Evolutionary conservation across 345 rosid genomes (phyloP), one percentile per base, ranked within the genome.

Genomic region (Kernera saxatilis): DNA sequence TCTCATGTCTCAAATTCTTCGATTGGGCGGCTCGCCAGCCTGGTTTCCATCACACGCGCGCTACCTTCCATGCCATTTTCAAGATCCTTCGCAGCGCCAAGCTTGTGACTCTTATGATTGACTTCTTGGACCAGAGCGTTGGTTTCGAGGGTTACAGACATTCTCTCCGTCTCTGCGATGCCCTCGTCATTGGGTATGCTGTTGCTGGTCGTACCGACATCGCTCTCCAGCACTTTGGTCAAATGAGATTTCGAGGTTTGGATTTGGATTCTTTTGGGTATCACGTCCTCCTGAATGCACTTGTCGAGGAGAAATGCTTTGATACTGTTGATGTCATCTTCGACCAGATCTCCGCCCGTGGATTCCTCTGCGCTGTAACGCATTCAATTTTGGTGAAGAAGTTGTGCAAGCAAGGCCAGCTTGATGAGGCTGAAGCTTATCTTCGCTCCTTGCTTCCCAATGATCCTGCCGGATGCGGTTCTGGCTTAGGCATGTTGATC

Each of bases 11-110:
- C 69, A 83, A 82, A 67, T 89, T 94, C 86, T 91, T 89, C 77
- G 99, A 89, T 41, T 94, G 99, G 99, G 96, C 89, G 2, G 95
- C 95, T 15, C 84, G 79, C 10, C 97, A 89, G 60, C 80, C 69
- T 0, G 83, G 86, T 2, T 94, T 82, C 39, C 32, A 54, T 49
- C 99, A 89, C 62, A 83, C 95, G 2, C 87, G 87, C 2, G 80
- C 78, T 19, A 87, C 96, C 5, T 89, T 77, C 61, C 75, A 82
- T 21, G 91, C 97, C 25, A 81, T 91, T 18, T 85, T 88, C 72
- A 89, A 84, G 79, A 88, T 89, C 79, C 85, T 91, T 5, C 73
- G 86, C 1, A 70, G 49, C 26, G 83, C 86, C 4, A 81, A 85
- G 75, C 81, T 58, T 27, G 71, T 70, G 76, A 49, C 81, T 14